Evolutionary conservation across 2,329 filamentous ascomycete species (phyloP), one percentile per base, ranked within the genome.

Genomic region (Phyllosticta citrichinensis): DNA sequence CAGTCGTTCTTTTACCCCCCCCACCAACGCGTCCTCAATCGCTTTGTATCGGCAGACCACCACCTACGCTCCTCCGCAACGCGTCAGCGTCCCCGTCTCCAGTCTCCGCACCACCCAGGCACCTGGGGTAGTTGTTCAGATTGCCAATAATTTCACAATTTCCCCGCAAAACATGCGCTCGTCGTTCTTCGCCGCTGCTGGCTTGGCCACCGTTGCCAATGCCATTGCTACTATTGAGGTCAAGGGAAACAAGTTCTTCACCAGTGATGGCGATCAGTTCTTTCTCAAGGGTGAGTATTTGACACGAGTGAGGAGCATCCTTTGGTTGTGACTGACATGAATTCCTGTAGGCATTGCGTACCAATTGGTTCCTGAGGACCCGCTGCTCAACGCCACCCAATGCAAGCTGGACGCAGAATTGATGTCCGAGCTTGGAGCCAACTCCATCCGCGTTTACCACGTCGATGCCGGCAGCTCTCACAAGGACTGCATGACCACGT

Each of bases 401-500:
- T 95, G 90, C 77, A 74, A 81, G 67, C 83, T 85, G 66, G 91
- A 96, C 76, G 86, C 87, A 52, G 72, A 77, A 17, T 80, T 92
- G 69, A 95, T 96, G 88, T 82, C 89, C 72, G 83, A 85, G 19
- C 79, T 96, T 59, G 90, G 89, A 64, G 84, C 88, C 71, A 96
- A 96, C 72, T 81, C 87, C 30, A 91, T 96, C 68, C 89, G 91
- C 62, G 88, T 94, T 62, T 96, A 96, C 74, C 90, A 96, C 70
- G 89, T 96, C 63, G 87, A 95, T 68, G 77, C 88, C 1, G 72
- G 75, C 2, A 83, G 77, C 33, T 78, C 93, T 71, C 92, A 96
- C 73, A 80, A 83, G 62, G 86, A 81, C 20, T 96, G 91, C 77
- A 95, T 96, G 89, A 80, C 80, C 59, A 86, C 85, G 1, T 89